Evolutionary conservation across 768 basidiomycete species (phyloP).

Genomic region (Phylloporus rhodoxanthus): DNA sequence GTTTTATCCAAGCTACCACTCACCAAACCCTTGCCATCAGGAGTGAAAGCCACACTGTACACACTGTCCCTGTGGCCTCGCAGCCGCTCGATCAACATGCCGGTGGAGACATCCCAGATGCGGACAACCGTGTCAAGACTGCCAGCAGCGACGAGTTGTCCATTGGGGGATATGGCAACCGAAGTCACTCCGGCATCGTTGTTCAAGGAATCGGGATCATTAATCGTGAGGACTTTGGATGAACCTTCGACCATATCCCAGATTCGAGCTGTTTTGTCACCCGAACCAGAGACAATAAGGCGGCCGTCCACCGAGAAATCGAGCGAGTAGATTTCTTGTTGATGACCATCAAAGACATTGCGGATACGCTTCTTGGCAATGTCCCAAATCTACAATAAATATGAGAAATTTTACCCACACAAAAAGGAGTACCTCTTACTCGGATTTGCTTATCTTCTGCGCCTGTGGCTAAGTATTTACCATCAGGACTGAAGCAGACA

Average conservation of each 20-base stretch:
- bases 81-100: slow-evolving; percentile 63
- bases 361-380: slow-evolving; percentile 75
- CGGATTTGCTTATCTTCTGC: slow-evolving; percentile 92
- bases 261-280: slow-evolving; percentile 64
- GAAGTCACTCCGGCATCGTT: slow-evolving; percentile 68
- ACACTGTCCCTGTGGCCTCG: slow-evolving; percentile 80
- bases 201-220: slow-evolving; percentile 45
- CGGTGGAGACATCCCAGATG: slow-evolving; percentile 72
- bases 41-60: slow-evolving; percentile 88
- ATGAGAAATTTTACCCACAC: slow-evolving; percentile 3
- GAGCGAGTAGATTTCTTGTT: slow-evolving; percentile 90
- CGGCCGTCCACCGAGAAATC: slow-evolving; percentile 86
- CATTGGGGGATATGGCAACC: slow-evolving; percentile 74
- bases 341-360: slow-evolving; percentile 81
- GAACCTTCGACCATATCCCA: slow-evolving; percentile 51
- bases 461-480: slow-evolving; percentile 66
- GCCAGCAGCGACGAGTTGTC: slow-evolving; percentile 59
- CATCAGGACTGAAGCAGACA: slow-evolving; percentile 73
- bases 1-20: slow-evolving; percentile 90
- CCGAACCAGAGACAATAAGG: slow-evolving; percentile 84
- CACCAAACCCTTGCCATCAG: slow-evolving; percentile 82
- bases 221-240: slow-evolving; percentile 34
- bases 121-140: slow-evolving; percentile 71
- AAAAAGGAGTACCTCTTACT: slow-evolving; percentile 39
- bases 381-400: slow-evolving; percentile 76